Conservation (phyloP, 1,284 basidiomycete genomes). For the Pseudozyma pruni region DNA sequence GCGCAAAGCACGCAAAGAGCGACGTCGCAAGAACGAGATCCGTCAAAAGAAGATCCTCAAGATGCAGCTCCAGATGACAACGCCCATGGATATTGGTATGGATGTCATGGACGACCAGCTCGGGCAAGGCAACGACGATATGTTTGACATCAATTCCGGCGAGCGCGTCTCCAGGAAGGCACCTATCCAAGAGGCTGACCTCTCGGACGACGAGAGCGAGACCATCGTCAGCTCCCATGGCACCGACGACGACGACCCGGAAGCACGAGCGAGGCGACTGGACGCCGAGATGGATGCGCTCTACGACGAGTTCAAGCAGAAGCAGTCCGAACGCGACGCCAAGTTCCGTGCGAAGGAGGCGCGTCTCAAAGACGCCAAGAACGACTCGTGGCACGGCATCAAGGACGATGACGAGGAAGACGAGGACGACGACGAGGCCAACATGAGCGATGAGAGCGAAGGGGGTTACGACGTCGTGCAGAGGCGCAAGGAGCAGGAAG, state of each 20-base stretch:
- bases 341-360: constrained; percentile 90
- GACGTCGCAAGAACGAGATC: constrained; percentile 87
- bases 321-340: constrained; percentile 83
- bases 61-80: constrained; percentile 97
- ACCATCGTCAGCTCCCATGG: constrained; percentile 75
- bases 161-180: constrained; percentile 40
- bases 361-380: constrained; percentile 76
- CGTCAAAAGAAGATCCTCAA: constrained; percentile 88
- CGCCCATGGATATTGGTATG: constrained; percentile 92
- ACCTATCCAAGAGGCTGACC: constrained; percentile 69
- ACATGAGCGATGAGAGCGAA: constrained; percentile 66
- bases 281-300: constrained; percentile 88
- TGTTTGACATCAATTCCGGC: constrained; percentile 58
- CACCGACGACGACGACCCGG: constrained; percentile 70
- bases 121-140: constrained; percentile 51
- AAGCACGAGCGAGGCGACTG: constrained; percentile 71
- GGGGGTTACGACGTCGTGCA: constrained; percentile 82
- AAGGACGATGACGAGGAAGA: constrained; percentile 52
- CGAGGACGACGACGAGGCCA: constrained; percentile 68
- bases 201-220: constrained; percentile 69
- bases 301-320: constrained; percentile 87
- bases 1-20: constrained; percentile 79
- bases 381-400: constrained; percentile 66
- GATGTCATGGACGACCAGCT: constrained; percentile 71
- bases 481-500: constrained; percentile 74